Conservation (phyloP, 352 stramenopile species). For the Pythium monospermum region DNA sequence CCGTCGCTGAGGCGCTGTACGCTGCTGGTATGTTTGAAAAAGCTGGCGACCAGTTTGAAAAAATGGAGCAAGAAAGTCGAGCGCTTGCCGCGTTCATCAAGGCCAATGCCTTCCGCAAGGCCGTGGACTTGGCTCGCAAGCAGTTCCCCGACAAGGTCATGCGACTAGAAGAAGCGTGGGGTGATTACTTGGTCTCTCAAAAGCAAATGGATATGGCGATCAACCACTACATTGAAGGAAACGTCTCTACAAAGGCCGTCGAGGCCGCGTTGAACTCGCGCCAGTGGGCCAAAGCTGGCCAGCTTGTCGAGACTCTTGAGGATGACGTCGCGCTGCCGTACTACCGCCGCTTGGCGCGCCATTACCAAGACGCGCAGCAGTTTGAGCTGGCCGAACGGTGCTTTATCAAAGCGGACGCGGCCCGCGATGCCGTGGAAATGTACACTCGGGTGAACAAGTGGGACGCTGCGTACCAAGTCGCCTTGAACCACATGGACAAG, state of each 20-base stretch:
- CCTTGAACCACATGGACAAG: conserved; percentile 89
- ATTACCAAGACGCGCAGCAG: conserved; percentile 88
- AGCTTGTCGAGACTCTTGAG: conserved; percentile 90
- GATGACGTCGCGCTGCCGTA: conserved; percentile 88
- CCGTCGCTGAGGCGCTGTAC: conserved; percentile 86
- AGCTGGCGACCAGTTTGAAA: conserved; percentile 92
- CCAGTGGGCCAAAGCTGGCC: conserved; percentile 90
- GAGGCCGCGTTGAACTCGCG: conserved; percentile 90
- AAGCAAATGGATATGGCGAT: conserved; percentile 96
- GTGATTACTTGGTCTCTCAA: conserved; percentile 89
- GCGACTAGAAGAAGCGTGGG: conserved; percentile 90
- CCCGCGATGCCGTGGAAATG: conserved; percentile 92
- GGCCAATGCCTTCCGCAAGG: conserved; percentile 89
- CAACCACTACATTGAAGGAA: conserved; percentile 95
- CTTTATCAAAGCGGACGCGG: conserved; percentile 89
- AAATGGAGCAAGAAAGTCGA: conserved; percentile 88
- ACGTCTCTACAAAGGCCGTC: conserved; percentile 89
- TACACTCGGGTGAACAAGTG: conserved; percentile 92
- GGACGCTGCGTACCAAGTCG: conserved; percentile 91
- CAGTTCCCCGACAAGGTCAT: conserved; percentile 90
- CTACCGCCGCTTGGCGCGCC: conserved; percentile 82
- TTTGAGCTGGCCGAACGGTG: conserved; percentile 88
- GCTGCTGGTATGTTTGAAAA: conserved; percentile 90
- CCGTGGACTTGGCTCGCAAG: conserved; percentile 89
- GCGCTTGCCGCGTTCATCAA: conserved; percentile 91